Evolutionary conservation across 2,329 filamentous ascomycete species (phyloP), one percentile per base, ranked within the genome.

Genomic region (Fusarium falciforme): DNA sequence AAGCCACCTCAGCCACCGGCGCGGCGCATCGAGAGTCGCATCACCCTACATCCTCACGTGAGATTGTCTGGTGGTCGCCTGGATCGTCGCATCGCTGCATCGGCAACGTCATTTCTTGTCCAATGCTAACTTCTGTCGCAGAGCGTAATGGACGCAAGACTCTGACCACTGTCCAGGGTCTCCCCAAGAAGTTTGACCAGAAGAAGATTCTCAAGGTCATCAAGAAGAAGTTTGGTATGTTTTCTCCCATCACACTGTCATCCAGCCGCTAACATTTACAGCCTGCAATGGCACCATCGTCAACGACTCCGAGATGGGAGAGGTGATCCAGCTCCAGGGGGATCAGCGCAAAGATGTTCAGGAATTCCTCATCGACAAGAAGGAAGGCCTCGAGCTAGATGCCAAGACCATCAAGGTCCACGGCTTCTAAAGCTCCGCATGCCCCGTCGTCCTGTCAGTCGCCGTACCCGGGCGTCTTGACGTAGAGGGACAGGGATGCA

Each of bases 81-180:
- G 29, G 66, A 68, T 47, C 25, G 42, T 27, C n/a, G 47, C 69
- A 49, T 49, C 11, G 38, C 27, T 38, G n/a, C 25, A 47, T 20
- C 4, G 35, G 44, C 16, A 61, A 42, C 16, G 35, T 60, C n/a
- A 20, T 61, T 12, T 58, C 14, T 40, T n/a, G 42, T 47, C 35
- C 59, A 61, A n/a, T 33, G 36, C 70, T 75, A 54, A 75, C 47
- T 49, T 29, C 11, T 14, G 7, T 22, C 22, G 14, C 25, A 98
- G 96, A 99, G 89, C 96, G 96, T 89, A 99, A 99, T 98, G 96
- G 96, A 92, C 96, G 96, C 87, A 99, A 99, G 92, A 98, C 96
- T 89, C 91, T 99, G 93, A 99, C 96, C 81, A 99, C 96, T 81
- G 95, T 99, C 82, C 96, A 98, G 91, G 96, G 96, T 87, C 92